Evolutionary conservation across 192 early-diverging fungal species (phyloP).

Genomic region (Mortierella claussenii): DNA sequence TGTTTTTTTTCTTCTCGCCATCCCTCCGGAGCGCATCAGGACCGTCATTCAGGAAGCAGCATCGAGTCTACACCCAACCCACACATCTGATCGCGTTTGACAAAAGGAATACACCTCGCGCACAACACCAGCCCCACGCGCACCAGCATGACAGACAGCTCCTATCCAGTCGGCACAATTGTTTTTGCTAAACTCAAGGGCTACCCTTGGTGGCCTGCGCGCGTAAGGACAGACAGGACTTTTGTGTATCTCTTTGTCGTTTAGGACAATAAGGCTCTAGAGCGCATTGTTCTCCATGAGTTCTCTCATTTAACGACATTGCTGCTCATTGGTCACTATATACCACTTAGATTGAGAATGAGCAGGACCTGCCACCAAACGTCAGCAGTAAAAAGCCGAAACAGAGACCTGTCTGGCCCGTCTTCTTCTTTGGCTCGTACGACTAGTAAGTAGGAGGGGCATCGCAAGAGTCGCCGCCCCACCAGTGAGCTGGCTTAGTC

Average conservation of each 20-base stretch:
- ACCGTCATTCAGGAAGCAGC: too few species aligned
- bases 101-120: too few species aligned
- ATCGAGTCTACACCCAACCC: too few species aligned
- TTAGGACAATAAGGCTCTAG: too few species aligned
- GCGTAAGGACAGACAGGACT: slow-evolving; percentile 49
- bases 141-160: slow-evolving; percentile 31
- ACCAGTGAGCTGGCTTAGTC: too few species aligned
- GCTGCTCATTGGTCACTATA: background rate
- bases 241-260: background rate
- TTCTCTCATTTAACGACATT: background rate
- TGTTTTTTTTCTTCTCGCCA: too few species aligned
- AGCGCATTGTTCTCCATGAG: background rate
- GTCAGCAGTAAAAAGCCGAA: slow-evolving; percentile 41
- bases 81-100: too few species aligned
- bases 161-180: slow-evolving; percentile 58
- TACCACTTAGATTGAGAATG: slow-evolving; percentile 22
- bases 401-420: slow-evolving; percentile 43
- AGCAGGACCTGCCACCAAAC: slow-evolving; percentile 27
- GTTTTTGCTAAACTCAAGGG: slow-evolving; percentile 70
- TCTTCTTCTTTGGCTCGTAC: slow-evolving; percentile 41
- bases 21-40: background rate
- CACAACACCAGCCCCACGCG: too few species aligned
- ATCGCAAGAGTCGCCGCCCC: too few species aligned
- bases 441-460: slow-evolving; percentile 45
- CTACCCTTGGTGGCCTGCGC: slow-evolving; percentile 71